Base-by-base conservation (phyloP, 768 basidiomycete genomes). In the Termitomyces sp. region DNA sequence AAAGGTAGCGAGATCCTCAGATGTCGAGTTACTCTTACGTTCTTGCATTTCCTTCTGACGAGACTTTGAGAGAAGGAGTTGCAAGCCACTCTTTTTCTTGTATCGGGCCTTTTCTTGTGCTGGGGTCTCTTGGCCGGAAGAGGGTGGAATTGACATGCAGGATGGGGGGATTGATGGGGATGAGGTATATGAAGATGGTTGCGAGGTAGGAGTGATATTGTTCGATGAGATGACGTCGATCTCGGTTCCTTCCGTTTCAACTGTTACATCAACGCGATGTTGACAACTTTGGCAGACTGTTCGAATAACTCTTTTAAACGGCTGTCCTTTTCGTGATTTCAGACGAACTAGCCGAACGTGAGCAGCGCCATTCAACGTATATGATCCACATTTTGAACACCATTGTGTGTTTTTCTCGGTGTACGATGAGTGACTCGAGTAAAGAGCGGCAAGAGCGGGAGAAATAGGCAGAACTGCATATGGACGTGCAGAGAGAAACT, bases 21-120 rank as follows among this genome's bases (percentile, higher is more conserved):
- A 58, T 3, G 51, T 42, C 16, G 61, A 63, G 47, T 64, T 71
- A 51, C 59, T 67, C 59, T 56, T 61, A 63, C 64, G 67, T 69
- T 76, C 74, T 62, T 72, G 74, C 50, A 73, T 72, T 65, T 80
- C 74, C 63, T 78, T 74, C 60, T 85, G 74, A 47, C 79, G 81
- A 60, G 86, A 87, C 41, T 81, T 79, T 27, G 78, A 78, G 34
- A 91, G 74, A 74, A 92, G 78, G 43, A 83, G 78, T 66, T 84
- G 86, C 42, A 92, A 65, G 10, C 78, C 78, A 0, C 78, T 69
- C 62, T 79, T 81, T 68, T 83, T 83, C 69, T 86, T 87, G 12
- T 73, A 66, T 10, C 77, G 75, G 8, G 72, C 55, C 53, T 74
- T 79, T 5, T 65, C 31, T 31, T 62, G 63, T 43, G 57, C 22